phyloP scores from a whole-genome alignment of 208 protist species.

The Trichomonas tenax region DNA sequence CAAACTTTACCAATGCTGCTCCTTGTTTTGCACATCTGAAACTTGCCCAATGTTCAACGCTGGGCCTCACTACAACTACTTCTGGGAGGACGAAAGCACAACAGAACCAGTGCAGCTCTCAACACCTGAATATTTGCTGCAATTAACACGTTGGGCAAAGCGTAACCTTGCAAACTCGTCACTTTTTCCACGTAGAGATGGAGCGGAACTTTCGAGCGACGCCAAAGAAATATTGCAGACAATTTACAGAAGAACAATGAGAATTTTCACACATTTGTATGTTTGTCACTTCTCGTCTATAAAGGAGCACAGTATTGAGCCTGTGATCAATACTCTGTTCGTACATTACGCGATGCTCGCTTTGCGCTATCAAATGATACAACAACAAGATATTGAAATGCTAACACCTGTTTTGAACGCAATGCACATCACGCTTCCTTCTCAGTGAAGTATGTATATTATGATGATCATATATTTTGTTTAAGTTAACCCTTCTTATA shows the following conservation, averaged over 20 bases:
- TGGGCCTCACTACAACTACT: background rate
- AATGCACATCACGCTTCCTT: background rate
- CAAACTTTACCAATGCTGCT: background rate
- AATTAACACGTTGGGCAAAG: background rate
- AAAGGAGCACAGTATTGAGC: background rate
- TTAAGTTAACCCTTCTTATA: no score
- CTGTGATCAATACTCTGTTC: background rate
- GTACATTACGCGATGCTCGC: background rate
- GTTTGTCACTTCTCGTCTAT: background rate
- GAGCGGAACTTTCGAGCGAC: background rate
- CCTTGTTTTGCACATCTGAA: background rate
- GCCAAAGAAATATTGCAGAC: background rate
- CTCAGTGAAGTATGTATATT: background rate
- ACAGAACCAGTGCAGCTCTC: background rate
- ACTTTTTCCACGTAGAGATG: background rate
- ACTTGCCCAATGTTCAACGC: constrained; percentile 9
- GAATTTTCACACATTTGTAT: background rate
- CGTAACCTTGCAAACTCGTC: background rate
- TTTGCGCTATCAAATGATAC: background rate
- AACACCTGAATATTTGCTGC: background rate
- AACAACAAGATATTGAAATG: background rate
- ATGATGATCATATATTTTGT: no score
- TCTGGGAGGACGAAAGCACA: background rate
- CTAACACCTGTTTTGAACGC: background rate
- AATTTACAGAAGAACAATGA: background rate